Percentiles rank a stretch among this genome's conserved stretches.
phyloP scores from a whole-genome alignment of 352 stramenopile genomes.

The Discostella stelligera region DNA sequence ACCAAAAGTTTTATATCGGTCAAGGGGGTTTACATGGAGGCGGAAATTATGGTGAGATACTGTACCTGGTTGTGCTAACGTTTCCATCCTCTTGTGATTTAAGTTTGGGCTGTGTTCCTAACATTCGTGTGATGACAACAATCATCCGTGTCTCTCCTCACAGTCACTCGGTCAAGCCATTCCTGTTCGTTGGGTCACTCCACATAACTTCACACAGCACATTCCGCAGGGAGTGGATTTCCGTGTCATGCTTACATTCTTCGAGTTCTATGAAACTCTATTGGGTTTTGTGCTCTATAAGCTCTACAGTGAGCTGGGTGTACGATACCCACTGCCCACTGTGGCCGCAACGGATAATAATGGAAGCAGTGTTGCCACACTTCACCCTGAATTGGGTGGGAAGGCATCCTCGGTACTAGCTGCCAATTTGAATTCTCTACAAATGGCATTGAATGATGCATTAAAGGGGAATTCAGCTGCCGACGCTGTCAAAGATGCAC shows the following conservation, averaged over 20 bases:
- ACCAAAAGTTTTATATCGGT: constrained; percentile 98
- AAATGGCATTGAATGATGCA: constrained; percentile 57
- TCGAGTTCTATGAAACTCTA: constrained; percentile 99
- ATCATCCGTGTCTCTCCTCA: constrained; percentile 58
- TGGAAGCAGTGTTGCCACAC: constrained; percentile 31
- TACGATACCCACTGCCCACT: constrained; percentile 90
- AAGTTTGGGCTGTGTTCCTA: not conserved
- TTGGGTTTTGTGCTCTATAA: constrained; percentile 98
- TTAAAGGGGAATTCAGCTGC: constrained; percentile 46
- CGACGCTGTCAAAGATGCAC: constrained; percentile 64
- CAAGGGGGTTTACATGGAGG: constrained; percentile 99
- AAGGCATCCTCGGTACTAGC: constrained; percentile 58
- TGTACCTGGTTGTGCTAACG: not conserved
- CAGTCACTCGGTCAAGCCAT: constrained; percentile 80
- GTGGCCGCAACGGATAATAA: constrained; percentile 38
- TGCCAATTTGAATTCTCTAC: constrained; percentile 61
- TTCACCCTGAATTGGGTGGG: constrained; percentile 45
- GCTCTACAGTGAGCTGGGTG: constrained; percentile 93
- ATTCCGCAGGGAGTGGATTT: constrained; percentile 97
- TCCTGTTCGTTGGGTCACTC: constrained; percentile 96
- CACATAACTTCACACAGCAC: constrained; percentile 96
- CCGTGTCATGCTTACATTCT: constrained; percentile 98
- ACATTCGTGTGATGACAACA: not conserved
- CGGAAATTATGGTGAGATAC: constrained; percentile 57
- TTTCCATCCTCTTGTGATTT: not conserved